Conservation (phyloP, 148 eudicot genomes). For the Simmondsia chinensis region DNA sequence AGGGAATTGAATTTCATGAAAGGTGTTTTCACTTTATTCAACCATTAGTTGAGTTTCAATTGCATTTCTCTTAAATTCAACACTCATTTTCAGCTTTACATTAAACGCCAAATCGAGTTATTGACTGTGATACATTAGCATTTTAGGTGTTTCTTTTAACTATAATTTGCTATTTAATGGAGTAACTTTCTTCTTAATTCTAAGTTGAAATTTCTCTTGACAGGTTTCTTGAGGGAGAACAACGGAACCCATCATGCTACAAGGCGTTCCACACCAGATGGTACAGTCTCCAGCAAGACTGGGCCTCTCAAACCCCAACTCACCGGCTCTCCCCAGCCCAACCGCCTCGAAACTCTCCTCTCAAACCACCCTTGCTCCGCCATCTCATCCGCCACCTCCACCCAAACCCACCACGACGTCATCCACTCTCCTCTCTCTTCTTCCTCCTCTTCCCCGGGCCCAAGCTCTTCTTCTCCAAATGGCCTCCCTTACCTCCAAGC, state of each 20-base stretch:
- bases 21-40: too few relatives aligned
- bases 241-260: constrained; percentile 15
- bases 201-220: neutral
- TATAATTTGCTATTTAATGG: too few relatives aligned
- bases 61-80: too few relatives aligned
- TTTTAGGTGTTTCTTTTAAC: too few relatives aligned
- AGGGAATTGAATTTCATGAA: too few relatives aligned
- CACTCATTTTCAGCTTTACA: too few relatives aligned
- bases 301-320: constrained; percentile 83
- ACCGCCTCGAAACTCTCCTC: constrained; percentile 49
- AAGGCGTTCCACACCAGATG: constrained; percentile 36
- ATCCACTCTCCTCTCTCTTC: constrained; percentile 66
- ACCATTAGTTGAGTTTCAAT: too few relatives aligned
- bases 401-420: constrained; percentile 42
- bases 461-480: constrained; percentile 76
- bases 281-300: constrained; percentile 85
- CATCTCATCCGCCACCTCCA: constrained; percentile 33
- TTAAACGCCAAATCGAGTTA: too few relatives aligned
- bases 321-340: constrained; percentile 72
- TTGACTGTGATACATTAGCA: too few relatives aligned
- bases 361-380: constrained; percentile 46
- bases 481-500: constrained; percentile 62
- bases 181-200: too few relatives aligned
- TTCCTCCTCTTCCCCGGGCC: constrained; percentile 82
- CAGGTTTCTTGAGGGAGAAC: neutral